Percentiles rank a stretch among this genome's conserved stretches.
phyloP scores from a whole-genome alignment of 495 filamentous ascomycete species.

The Massariosphaeria phaeospora region DNA sequence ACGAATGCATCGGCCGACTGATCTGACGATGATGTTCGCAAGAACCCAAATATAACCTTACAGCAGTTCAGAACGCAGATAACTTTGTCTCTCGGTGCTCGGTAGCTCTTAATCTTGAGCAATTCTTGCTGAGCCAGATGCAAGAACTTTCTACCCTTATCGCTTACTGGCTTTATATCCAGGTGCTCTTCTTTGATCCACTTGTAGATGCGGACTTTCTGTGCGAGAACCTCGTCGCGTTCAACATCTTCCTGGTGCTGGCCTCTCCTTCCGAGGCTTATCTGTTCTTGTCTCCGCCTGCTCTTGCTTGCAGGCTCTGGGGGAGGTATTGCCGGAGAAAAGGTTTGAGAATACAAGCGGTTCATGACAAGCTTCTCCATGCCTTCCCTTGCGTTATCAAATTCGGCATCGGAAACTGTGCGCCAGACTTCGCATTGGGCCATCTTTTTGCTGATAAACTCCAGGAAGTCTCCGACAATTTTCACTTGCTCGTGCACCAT shows the following conservation, averaged over 20 bases:
- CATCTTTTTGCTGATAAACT: slow-evolving; percentile 99
- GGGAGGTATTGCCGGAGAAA: slow-evolving; percentile 84
- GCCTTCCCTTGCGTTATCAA: slow-evolving; percentile 95
- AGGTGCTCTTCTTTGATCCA: slow-evolving; percentile 94
- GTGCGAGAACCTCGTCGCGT: slow-evolving; percentile 85
- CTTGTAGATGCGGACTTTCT: slow-evolving; percentile 93
- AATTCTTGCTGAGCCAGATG: slow-evolving; percentile 88
- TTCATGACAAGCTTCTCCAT: slow-evolving; percentile 99
- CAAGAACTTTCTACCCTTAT: slow-evolving; percentile 81
- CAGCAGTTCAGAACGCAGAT: slow-evolving; percentile 98
- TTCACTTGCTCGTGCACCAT: slow-evolving; percentile 99
- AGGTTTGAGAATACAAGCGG: slow-evolving; percentile 89
- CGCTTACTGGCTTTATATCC: slow-evolving; percentile 82
- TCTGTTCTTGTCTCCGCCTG: slow-evolving; percentile 60
- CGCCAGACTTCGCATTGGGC: slow-evolving; percentile 96
- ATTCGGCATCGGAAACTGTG: slow-evolving; percentile 90
- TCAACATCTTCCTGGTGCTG: slow-evolving; percentile 99
- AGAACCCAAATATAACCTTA: slow-evolving; percentile 97
- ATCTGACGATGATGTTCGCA: slow-evolving; percentile 87
- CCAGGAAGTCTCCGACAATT: slow-evolving; percentile 91
- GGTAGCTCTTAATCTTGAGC: slow-evolving; percentile 90
- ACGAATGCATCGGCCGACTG: slow-evolving; percentile 95
- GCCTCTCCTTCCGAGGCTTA: slow-evolving; percentile 78
- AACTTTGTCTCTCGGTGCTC: slow-evolving; percentile 93
- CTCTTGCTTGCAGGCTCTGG: slow-evolving; percentile 67